Percentiles rank a stretch among this genome's conserved stretches.
These are phyloP conservation scores for Amanita fuliginea DNA, from an alignment of 768 basidiomycete genomes.

Conservation along the genomic window DNA sequence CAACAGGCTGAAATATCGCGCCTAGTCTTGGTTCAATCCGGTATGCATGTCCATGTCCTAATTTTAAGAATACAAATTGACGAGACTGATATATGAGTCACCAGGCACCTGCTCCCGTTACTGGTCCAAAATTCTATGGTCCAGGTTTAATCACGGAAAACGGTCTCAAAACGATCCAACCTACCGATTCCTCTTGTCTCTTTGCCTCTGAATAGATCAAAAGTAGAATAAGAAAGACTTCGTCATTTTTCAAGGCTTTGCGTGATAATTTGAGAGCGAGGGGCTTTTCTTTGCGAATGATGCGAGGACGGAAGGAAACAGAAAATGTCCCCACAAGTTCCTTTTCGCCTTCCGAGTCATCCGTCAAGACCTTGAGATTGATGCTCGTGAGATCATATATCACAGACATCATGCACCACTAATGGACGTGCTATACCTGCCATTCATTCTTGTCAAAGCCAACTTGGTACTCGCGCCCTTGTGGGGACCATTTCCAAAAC, in stretches of 20 bases:
- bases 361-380: constrained; percentile 8
- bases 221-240: constrained; percentile 27
- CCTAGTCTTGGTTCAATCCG: no score
- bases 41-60: neutral
- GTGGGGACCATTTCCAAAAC: constrained; percentile 34
- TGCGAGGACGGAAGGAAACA: constrained; percentile 36
- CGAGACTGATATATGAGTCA: neutral
- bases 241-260: constrained; percentile 28
- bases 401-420: neutral
- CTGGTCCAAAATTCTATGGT: constrained; percentile 1
- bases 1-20: neutral
- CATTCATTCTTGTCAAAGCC: constrained; percentile 33
- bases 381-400: neutral
- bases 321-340: constrained; percentile 26
- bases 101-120: constrained; percentile 1
- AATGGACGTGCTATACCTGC: constrained; percentile 22
- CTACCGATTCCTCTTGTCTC: constrained; percentile 26
- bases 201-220: constrained; percentile 29
- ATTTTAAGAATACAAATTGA: neutral
- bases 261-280: constrained; percentile 27
- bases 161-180: constrained; percentile 2
- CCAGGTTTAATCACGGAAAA: neutral
- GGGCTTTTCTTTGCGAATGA: constrained; percentile 33
- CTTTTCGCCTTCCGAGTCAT: constrained; percentile 13
- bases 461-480: constrained; percentile 33